Conservation (phyloP, 2,329 filamentous ascomycete species). For the Canariomyces notabilis region DNA sequence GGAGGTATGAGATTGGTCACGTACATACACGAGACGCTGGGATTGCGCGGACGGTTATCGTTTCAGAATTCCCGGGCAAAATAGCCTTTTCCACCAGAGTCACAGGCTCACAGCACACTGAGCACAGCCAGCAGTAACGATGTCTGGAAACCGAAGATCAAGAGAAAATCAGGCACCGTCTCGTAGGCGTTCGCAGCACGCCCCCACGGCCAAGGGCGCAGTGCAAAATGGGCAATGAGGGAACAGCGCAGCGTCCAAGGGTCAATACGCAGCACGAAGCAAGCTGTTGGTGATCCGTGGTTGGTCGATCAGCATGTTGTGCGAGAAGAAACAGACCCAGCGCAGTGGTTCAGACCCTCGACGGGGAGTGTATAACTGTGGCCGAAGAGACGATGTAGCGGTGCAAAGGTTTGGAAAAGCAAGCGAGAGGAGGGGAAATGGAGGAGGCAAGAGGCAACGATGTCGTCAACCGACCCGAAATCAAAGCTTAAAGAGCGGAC, state of each 20-base stretch:
- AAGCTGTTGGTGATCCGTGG: neutral
- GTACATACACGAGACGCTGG: constrained; percentile 13
- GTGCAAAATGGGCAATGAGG: constrained; percentile 8
- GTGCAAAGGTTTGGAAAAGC: neutral
- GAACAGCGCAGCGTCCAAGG: constrained; percentile 1
- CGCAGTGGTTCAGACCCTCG: neutral
- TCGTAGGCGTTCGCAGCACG: constrained; percentile 19
- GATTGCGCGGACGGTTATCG: constrained; percentile 18
- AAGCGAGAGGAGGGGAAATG: neutral
- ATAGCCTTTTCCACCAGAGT: constrained; percentile 9
- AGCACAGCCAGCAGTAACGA: constrained; percentile 16
- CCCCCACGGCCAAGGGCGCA: neutral
- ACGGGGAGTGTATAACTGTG: neutral
- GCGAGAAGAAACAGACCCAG: neutral
- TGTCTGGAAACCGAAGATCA: constrained; percentile 32
- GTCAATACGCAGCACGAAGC: constrained; percentile 1
- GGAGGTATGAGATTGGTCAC: constrained; percentile 15
- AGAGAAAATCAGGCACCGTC: constrained; percentile 32
- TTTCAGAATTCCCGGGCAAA: constrained; percentile 38
- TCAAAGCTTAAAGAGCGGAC: neutral
- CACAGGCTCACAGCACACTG: too few relatives aligned
- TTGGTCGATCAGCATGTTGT: too few relatives aligned
- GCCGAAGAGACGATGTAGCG: too few relatives aligned
- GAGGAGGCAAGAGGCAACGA: neutral
- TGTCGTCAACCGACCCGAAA: neutral